A percentile compares a stretch with the other conserved stretches of the same genome.
phyloP scores from a whole-genome alignment of 2,329 filamentous ascomycete genomes.

The Grosmannia huntii region DNA sequence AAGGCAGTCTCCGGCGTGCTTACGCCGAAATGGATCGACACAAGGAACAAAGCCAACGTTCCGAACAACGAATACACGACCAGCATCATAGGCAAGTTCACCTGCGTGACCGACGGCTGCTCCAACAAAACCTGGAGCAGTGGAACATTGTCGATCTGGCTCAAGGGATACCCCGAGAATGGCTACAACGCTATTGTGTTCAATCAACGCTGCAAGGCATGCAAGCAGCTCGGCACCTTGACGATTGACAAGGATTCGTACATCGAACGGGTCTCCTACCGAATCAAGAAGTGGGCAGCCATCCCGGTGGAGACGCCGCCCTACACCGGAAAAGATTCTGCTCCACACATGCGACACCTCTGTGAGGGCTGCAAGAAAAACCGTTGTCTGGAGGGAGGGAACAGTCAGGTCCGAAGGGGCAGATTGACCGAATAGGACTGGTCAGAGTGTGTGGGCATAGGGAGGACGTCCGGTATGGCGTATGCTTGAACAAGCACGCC shows the following conservation, averaged over 20 bases:
- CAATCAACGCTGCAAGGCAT: constrained; percentile 22
- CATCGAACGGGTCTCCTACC: constrained; percentile 21
- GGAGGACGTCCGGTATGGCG: too few species aligned
- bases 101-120: constrained; percentile 10
- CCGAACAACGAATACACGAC: not conserved
- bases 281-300: constrained; percentile 24
- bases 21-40: not conserved
- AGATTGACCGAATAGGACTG: not conserved
- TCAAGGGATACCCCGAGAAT: constrained; percentile 17
- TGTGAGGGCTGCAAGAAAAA: constrained; percentile 26
- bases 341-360: constrained; percentile 15
- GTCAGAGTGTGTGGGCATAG: not conserved
- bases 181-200: constrained; percentile 25
- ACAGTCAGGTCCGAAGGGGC: too few species aligned
- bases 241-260: constrained; percentile 19
- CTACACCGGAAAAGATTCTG: not conserved
- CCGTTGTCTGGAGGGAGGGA: constrained; percentile 12
- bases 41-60: not conserved
- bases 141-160: constrained; percentile 20
- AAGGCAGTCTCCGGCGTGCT: not conserved
- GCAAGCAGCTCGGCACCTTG: constrained; percentile 16
- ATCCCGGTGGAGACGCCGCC: constrained; percentile 11
- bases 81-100: constrained; percentile 2
- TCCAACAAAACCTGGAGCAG: constrained; percentile 18
- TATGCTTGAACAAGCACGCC: too few species aligned